Evolutionary conservation across 768 basidiomycete genomes (phyloP).

Genomic region (Lactifluus pinguis): DNA sequence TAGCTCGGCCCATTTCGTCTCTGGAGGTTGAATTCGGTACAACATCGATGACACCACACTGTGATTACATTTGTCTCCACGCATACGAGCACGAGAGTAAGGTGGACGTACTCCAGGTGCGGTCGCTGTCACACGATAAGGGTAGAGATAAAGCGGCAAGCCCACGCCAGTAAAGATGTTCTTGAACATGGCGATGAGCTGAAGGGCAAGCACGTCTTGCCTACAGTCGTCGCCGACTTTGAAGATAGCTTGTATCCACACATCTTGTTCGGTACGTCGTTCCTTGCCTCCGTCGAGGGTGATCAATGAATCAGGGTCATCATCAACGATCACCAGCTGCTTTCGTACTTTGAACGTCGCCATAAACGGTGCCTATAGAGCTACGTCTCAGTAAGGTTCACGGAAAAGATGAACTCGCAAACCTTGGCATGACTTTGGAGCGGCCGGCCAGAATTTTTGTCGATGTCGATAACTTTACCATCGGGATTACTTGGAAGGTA

Average conservation of each 20-base stretch:
- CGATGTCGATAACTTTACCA: conserved; percentile 92
- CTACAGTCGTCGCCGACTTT: conserved; percentile 99
- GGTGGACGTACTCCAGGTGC: conserved; percentile 71
- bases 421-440: conserved; percentile 98
- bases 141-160: conserved; percentile 83
- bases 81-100: not conserved
- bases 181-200: conserved; percentile 99
- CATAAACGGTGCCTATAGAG: conserved; percentile 90
- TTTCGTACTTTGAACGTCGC: conserved; percentile 98
- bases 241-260: conserved; percentile 98
- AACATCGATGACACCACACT: conserved; percentile 99
- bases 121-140: conserved; percentile 95
- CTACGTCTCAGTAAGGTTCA: conserved; percentile 1
- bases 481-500: conserved; percentile 98
- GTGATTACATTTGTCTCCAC: conserved; percentile 3
- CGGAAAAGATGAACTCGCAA: conserved; percentile 2
- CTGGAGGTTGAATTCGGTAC: conserved; percentile 96
- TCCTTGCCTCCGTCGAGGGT: conserved; percentile 54
- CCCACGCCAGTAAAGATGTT: conserved; percentile 90
- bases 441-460: conserved; percentile 92
- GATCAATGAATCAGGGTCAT: conserved; percentile 66
- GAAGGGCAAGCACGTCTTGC: conserved; percentile 95
- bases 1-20: conserved; percentile 97
- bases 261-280: conserved; percentile 43
- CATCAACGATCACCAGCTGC: conserved; percentile 56